These are phyloP conservation scores for Pezicula carpinea DNA, from an alignment of 2,329 filamentous ascomycete genomes.

Conservation along the genomic window DNA sequence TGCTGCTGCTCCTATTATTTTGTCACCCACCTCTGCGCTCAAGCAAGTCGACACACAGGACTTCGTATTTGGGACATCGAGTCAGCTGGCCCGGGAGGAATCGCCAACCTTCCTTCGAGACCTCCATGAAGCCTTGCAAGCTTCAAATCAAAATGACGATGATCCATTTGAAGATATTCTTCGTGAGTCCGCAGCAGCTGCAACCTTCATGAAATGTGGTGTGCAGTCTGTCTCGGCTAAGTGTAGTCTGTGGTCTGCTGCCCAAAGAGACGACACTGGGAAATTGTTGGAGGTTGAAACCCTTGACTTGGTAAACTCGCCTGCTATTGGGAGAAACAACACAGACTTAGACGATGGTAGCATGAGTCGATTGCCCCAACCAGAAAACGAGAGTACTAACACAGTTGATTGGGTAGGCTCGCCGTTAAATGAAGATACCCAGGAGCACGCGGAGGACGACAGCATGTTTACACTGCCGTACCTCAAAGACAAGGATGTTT, in stretches of 20 bases:
- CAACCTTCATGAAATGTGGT: conserved; percentile 2
- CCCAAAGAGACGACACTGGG: conserved; percentile 61
- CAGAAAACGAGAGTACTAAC: no score
- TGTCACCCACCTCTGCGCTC: conserved; percentile 66
- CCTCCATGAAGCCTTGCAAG: conserved; percentile 55
- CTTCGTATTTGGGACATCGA: conserved; percentile 81
- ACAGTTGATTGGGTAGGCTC: no score
- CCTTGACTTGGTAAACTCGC: conserved; percentile 48
- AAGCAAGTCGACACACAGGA: conserved; percentile 64
- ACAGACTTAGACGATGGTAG: neutral
- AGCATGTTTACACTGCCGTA: no score
- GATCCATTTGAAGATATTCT: conserved; percentile 32
- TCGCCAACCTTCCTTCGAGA: conserved; percentile 62
- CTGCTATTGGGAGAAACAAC: conserved; percentile 11
- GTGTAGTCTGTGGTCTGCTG: conserved; percentile 63
- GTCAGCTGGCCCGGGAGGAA: conserved; percentile 71
- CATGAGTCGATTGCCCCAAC: neutral
- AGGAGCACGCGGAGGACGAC: no score
- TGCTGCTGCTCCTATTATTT: conserved; percentile 44
- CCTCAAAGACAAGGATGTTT: no score
- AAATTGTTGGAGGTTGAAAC: conserved; percentile 52
- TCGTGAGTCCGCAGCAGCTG: conserved; percentile 21
- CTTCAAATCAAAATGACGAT: conserved; percentile 43
- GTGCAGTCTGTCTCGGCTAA: conserved; percentile 10
- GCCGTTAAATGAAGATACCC: no score